Conservation (phyloP, 1,284 basidiomycete genomes). For the Malassezia arunalokei region DNA sequence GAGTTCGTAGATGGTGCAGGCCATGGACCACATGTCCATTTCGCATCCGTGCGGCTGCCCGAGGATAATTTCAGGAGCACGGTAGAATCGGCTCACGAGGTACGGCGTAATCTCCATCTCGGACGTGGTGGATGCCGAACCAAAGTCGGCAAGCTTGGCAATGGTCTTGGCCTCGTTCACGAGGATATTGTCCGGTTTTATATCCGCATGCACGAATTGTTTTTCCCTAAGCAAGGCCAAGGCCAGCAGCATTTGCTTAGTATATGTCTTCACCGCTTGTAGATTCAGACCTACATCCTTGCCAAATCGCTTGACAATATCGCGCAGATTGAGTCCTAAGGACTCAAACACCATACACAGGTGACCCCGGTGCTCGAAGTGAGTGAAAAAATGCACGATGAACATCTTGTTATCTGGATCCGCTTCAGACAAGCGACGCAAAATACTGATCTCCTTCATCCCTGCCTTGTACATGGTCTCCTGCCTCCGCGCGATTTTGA, state of each 20-base stretch:
- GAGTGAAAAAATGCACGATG: slow-evolving; percentile 73
- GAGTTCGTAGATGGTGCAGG: slow-evolving; percentile 92
- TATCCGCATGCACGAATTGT: slow-evolving; percentile 92
- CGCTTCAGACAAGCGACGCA: slow-evolving; percentile 70
- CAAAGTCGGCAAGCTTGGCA: slow-evolving; percentile 88
- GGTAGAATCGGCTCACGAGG: slow-evolving; percentile 92
- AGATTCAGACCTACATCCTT: slow-evolving; percentile 95
- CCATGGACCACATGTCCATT: slow-evolving; percentile 92
- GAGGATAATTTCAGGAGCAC: slow-evolving; percentile 95
- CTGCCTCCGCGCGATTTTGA: slow-evolving; percentile 91
- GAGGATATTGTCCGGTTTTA: slow-evolving; percentile 50
- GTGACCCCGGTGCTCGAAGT: slow-evolving; percentile 93
- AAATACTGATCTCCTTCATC: slow-evolving; percentile 76
- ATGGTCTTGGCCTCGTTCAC: slow-evolving; percentile 84
- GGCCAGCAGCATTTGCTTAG: slow-evolving; percentile 85
- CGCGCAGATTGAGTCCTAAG: slow-evolving; percentile 79
- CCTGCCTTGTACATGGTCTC: slow-evolving; percentile 97
- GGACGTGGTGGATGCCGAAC: slow-evolving; percentile 80
- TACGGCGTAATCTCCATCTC: slow-evolving; percentile 98
- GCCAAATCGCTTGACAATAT: slow-evolving; percentile 96
- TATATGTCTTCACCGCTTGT: slow-evolving; percentile 89
- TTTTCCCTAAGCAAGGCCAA: slow-evolving; percentile 73
- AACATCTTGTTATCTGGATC: slow-evolving; percentile 97
- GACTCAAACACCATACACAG: slow-evolving; percentile 92
- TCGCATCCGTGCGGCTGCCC: slow-evolving; percentile 87